Base-by-base conservation (phyloP, 139 green algal genomes). In the Tetraselmis chui region DNA sequence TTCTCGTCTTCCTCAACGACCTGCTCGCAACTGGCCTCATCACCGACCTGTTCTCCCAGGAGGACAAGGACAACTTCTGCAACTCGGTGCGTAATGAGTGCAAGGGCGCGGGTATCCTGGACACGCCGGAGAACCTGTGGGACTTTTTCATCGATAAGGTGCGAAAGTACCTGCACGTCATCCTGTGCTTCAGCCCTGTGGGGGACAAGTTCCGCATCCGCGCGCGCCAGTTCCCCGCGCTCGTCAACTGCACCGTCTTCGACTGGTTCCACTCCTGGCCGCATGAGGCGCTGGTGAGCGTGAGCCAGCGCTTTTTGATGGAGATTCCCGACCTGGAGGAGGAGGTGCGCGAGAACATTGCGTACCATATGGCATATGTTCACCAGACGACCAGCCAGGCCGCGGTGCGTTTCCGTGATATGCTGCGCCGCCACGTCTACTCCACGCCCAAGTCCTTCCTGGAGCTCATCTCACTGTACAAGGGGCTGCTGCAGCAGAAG, bases 391-490 rank as follows among this genome's bases (percentile, higher is more conserved):
- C 92, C 1, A 86, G 84, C 1, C 85, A 88, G 26, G 91, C 89
- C 23, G 45, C 45, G 45, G 45, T 83, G 32, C 81, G 84, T 23
- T 97, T 90, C 87, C 76, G 90, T 0, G 87, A 93, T 76, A 79
- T 83, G 0, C 90, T 86, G 76, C 82, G 93, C 1, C 90, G 93
- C 24, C 92, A 96, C 86, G 94, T 94, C 84, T 98, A 98, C 89
- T 94, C 90, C 79, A 98, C 95, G 11, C 94, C 94, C 45, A 98
- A 97, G 88, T 95, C 89, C 22, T 98, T 96, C 88, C 89, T 98
- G 59, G 94, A 98, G 88, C 88, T 97, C 31, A 96, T 97, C 83
- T 80, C 83, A 0, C 81, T 96, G 31, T 98, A 96, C 89, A 96
- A 97, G 87, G 31, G 30, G 29, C 86, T 97, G 83, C 88, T 96